phyloP scores from a whole-genome alignment of 129 eudicot genomes.

The Rutidosis leptorrhynchoides region DNA sequence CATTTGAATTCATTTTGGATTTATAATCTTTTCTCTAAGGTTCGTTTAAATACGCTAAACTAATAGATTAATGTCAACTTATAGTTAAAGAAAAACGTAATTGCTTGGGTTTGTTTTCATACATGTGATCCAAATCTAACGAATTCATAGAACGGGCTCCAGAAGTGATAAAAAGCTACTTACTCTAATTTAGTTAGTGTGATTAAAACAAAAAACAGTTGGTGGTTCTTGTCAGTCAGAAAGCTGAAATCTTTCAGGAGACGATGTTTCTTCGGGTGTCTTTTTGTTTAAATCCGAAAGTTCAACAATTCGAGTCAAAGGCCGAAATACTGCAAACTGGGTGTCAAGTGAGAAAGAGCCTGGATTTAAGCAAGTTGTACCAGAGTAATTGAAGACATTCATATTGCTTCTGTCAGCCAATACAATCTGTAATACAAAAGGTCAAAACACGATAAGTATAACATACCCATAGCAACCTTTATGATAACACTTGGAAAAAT shows the following conservation, averaged over 20 bases:
- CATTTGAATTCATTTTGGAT: slow-evolving; percentile 42
- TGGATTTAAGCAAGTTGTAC: slow-evolving; percentile 87
- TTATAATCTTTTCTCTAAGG: slow-evolving; percentile 17
- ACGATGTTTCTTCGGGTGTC: background rate
- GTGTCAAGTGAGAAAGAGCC: slow-evolving; percentile 86
- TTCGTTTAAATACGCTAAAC: background rate
- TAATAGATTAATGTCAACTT: background rate
- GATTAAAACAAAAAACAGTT: background rate
- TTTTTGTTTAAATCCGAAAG: slow-evolving; percentile 45
- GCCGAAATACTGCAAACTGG: slow-evolving; percentile 85
- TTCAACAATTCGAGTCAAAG: slow-evolving; percentile 79
- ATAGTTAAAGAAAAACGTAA: background rate
- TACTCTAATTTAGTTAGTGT: slow-evolving; percentile 14
- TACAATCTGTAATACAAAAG: slow-evolving; percentile 69
- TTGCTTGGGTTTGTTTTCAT: background rate
- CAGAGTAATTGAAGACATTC: slow-evolving; percentile 74
- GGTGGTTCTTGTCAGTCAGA: background rate
- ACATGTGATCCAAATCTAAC: slow-evolving; percentile 5
- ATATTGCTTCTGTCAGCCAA: slow-evolving; percentile 90
- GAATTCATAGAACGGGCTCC: background rate
- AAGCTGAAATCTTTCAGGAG: background rate
- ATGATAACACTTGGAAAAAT: background rate
- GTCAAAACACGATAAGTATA: background rate
- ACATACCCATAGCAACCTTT: background rate
- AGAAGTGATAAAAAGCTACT: background rate